Base-by-base conservation (phyloP, 106 monocot species). In the Narthecium ossifragum region DNA sequence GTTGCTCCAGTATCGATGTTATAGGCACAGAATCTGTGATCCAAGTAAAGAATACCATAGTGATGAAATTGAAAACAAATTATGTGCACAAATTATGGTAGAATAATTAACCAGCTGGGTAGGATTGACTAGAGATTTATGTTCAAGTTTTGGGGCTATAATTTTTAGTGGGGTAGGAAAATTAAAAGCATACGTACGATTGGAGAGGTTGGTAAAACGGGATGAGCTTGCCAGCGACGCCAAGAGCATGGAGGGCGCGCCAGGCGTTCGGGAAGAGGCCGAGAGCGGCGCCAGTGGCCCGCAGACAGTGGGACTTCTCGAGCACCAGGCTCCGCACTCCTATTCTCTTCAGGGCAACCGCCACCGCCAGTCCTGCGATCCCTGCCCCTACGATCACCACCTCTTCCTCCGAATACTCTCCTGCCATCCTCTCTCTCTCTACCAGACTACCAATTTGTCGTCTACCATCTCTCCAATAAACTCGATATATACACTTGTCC, bases 151-250 rank as follows among this genome's bases (percentile, higher is more conserved):
- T n/a, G n/a, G n/a, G n/a, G n/a, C n/a, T n/a, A n/a, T n/a, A n/a
- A n/a, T n/a, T n/a, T n/a, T n/a, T n/a, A n/a, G n/a, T n/a, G n/a
- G n/a, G n/a, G n/a, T n/a, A n/a, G n/a, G n/a, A n/a, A n/a, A n/a
- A n/a, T n/a, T n/a, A n/a, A 24, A 17, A 23, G 21, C 46, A 11
- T n/a, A 22, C 53, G 0, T 68, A 78, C 70, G 15, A 67, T 8
- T 31, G 29, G 43, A 62, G 4, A 1, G 62, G 41, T 10, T 18
- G 37, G 33, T 72, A 76, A 12, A 60, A 3, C 33, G 55, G 24
- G 17, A 32, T 28, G 53, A 85, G 68, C 51, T 75, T 76, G 34
- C 65, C 55, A 8, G 67, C 63, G 20, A 85, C 51, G 32, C 84
- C 84, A 13, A 85, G 75, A 12, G 59, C 75, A 29, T 34, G 34